Conservation (phyloP, 1,284 basidiomycete genomes). For the Ustilago trichophora region DNA sequence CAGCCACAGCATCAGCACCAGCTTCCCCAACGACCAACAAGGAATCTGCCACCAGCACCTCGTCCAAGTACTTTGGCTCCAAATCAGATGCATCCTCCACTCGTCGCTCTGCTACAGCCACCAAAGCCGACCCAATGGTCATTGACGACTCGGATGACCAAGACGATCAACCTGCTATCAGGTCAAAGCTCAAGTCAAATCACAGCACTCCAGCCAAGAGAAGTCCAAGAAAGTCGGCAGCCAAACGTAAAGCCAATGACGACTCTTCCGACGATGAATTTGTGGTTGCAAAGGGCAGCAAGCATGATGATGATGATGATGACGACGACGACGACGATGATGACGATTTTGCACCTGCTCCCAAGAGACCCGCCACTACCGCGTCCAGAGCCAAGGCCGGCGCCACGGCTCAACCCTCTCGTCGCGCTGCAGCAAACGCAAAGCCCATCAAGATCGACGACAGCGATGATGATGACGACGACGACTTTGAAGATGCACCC, state of each 20-base stretch:
- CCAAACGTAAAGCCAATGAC: conserved; percentile 29
- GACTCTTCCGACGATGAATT: conserved; percentile 18
- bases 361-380: conserved; percentile 41
- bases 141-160: conserved; percentile 44
- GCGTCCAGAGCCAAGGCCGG: conserved; percentile 15
- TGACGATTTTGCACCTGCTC: conserved; percentile 55
- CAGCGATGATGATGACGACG: conserved; percentile 4
- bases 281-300: background rate
- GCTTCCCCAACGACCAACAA: conserved; percentile 7
- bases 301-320: conserved; percentile 7
- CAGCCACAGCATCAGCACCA: conserved; percentile 5
- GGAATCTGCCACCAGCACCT: background rate
- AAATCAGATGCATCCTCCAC: background rate
- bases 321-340: conserved; percentile 57
- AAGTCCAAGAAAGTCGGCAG: conserved; percentile 19
- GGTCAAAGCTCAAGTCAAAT: background rate
- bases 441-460: conserved; percentile 51
- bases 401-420: conserved; percentile 8
- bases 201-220: background rate
- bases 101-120: conserved; percentile 20
- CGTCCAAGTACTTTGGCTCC: conserved; percentile 37
- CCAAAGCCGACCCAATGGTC: conserved; percentile 37
- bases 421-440: conserved; percentile 11
- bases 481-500: conserved; percentile 41
- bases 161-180: conserved; percentile 5